Base-by-base conservation (phyloP, 768 basidiomycete species). In the Boletus subparvulus region DNA sequence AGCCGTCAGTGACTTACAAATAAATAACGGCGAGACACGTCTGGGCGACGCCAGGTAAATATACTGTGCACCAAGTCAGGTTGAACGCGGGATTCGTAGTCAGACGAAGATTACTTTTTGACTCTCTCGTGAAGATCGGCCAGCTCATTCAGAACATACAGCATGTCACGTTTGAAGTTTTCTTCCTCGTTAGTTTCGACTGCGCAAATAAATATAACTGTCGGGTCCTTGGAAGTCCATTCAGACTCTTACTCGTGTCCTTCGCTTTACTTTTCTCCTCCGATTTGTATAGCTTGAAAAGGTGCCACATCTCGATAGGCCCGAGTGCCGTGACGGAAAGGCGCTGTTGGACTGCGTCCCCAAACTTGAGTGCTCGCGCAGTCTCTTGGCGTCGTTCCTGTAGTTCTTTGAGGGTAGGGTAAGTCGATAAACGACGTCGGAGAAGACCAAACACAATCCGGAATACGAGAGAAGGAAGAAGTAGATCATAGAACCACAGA, bases 21-120 rank as follows among this genome's bases (percentile, higher is more conserved):
- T 21, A 69, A 74, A 65, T 85, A 88, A 36, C 73, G 65, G 19
- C 61, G 62, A 7, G 86, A 86, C 12, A 80, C 77, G 6, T 72
- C 58, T 5, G 84, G 81, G 47, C 77, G 74, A 28, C 85, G 79
- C 87, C 87, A 88, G n/a, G 83, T 78, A 61, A 86, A 83, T n/a
- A 86, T 75, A 61, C 87, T 88, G 48, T 3, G 26, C 26, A 32
- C 26, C 32, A 46, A 26, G 30, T 64, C 48, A 61, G 56, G 43
- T 24, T 39, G 21, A 30, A 32, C 35, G 47, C 19, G 5, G 48
- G 19, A 12, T 35, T 53, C 28, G 21, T 43, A 11, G 14, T 42
- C 54, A 42, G 19, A 46, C 13, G 10, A 36, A 42, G 28, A 77
- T 30, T 61, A 87, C 87, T 87, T 88, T 69, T 80, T 81, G 28